These are phyloP conservation scores for Didymella keratinophila DNA, from an alignment of 2,329 filamentous ascomycete species.

Conservation along the genomic window DNA sequence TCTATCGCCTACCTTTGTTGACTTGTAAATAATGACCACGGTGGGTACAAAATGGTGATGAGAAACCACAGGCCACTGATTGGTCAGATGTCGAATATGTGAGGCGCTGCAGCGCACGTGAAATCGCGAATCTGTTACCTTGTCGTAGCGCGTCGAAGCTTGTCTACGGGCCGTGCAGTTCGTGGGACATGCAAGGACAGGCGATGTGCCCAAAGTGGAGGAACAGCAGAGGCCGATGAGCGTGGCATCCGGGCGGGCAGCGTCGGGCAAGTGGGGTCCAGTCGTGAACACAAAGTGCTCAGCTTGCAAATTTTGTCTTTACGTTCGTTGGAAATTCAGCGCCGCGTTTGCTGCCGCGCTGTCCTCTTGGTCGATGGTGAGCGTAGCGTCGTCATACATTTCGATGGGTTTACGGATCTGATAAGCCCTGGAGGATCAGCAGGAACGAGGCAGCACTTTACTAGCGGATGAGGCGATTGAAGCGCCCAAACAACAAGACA, in stretches of 20 bases:
- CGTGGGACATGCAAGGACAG: slow-evolving; percentile 11
- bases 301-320: not conserved
- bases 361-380: slow-evolving; percentile 21
- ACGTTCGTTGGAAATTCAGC: slow-evolving; percentile 8
- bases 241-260: slow-evolving; percentile 18
- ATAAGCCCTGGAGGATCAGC: slow-evolving; percentile 4
- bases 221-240: slow-evolving; percentile 4
- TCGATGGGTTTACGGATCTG: slow-evolving; percentile 20
- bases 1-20: slow-evolving; percentile 2
- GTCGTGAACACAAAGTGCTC: slow-evolving; percentile 4
- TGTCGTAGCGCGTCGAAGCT: slow-evolving; percentile 17
- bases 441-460: slow-evolving; percentile 7
- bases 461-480: slow-evolving; percentile 10
- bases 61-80: slow-evolving; percentile 47
- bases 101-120: slow-evolving; percentile 34
- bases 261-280: slow-evolving; percentile 13
- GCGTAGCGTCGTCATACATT: slow-evolving; percentile 32
- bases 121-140: slow-evolving; percentile 25
- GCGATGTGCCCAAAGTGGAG: slow-evolving; percentile 7
- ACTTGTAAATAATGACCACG: slow-evolving; percentile 16
- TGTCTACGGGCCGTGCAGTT: slow-evolving; percentile 16
- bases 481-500: slow-evolving; percentile 10
- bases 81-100: slow-evolving; percentile 34
- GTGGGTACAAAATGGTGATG: slow-evolving; percentile 35
- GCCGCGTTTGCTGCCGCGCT: slow-evolving; percentile 9